Evolutionary conservation across 148 eudicot genomes (phyloP), one percentile per base, ranked within the genome.

Genomic region (Salicornia ramosissima): DNA sequence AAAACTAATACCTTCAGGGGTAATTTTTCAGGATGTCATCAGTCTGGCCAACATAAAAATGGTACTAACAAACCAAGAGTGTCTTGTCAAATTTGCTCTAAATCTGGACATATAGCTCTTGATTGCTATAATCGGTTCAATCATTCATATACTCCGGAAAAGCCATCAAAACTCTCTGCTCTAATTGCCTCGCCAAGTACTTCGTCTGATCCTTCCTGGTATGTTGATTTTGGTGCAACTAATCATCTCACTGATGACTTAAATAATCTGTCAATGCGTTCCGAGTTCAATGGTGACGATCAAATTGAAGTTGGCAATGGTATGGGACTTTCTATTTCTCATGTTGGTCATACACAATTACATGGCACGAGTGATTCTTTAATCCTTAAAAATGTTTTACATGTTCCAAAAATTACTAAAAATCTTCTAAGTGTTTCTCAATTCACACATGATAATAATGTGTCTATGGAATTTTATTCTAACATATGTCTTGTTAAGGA

Each of bases 221-320:
- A 69, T n/a, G 24, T 59, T 7, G 77, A 67, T n/a, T 55, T 47
- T 0, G 63, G 71, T 8, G 62, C 52, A 10, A 62, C 28, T 0
- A 21, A 54, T 21, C 76, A 42, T 53, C 26, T 65, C 0, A 42
- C 71, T 1, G 24, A n/a, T 29, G 45, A 58, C 8, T 16, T 55
- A 1, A 15, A 43, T 5, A 45, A 33, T n/a, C 52, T 65, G 11
- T 25, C 36, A 28, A 9, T 52, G 3, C 31, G 40, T 0, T 60
- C 49, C 5, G 66, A 56, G 5, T 74, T 46, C 21, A 4, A 15
- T 2, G 71, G 77, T 6, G 8, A 9, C 31, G 65, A 74, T 55
- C 13, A 45, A 29, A 29, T 74, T 15, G 46, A 30, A 12, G 77
- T 57, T 45, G 71, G 47, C 0, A 57, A 74, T 29, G 57, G 71